Percentiles rank a stretch among this genome's conserved stretches.
Evolutionary conservation across 805 yeast species (phyloP).

Genomic region (Candida sphagnicola): DNA sequence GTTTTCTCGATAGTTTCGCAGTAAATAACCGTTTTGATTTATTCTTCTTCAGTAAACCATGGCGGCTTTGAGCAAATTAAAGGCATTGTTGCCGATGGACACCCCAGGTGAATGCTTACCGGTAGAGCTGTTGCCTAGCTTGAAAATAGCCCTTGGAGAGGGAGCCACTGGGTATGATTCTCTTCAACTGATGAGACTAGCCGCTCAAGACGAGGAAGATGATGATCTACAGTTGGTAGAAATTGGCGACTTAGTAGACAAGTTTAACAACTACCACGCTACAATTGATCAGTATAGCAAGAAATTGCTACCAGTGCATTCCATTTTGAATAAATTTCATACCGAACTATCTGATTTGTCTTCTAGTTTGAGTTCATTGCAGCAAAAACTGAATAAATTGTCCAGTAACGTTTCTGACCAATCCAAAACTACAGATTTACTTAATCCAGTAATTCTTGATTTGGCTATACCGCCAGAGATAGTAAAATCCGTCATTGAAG

Average conservation of each 20-base stretch:
- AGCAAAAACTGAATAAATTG: slow-evolving; percentile 29
- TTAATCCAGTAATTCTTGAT: slow-evolving; percentile 76
- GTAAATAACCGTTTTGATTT: not conserved
- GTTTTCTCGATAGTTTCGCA: not conserved
- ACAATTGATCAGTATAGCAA: slow-evolving; percentile 26
- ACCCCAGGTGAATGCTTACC: not conserved
- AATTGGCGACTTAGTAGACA: slow-evolving; percentile 7
- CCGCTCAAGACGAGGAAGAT: slow-evolving; percentile 6
- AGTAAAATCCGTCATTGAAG: slow-evolving; percentile 53
- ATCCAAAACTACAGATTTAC: slow-evolving; percentile 30
- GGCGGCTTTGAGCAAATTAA: slow-evolving; percentile 3
- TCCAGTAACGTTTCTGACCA: slow-evolving; percentile 25
- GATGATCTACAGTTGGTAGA: slow-evolving; percentile 7
- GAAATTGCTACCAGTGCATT: slow-evolving; percentile 47
- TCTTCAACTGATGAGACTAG: slow-evolving; percentile 13
- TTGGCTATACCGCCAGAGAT: slow-evolving; percentile 72
- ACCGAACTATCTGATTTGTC: slow-evolving; percentile 37
- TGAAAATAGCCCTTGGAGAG: slow-evolving; percentile 1
- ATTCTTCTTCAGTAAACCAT: not conserved
- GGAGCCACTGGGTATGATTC: not conserved
- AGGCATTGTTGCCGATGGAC: slow-evolving; percentile 1
- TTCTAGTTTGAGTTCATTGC: slow-evolving; percentile 27
- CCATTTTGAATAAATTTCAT: slow-evolving; percentile 54
- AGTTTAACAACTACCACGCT: slow-evolving; percentile 20
- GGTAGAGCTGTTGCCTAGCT: slow-evolving; percentile 7